Base-by-base conservation (phyloP, 2,329 filamentous ascomycete genomes). In the Teratosphaeria nubilosa region DNA sequence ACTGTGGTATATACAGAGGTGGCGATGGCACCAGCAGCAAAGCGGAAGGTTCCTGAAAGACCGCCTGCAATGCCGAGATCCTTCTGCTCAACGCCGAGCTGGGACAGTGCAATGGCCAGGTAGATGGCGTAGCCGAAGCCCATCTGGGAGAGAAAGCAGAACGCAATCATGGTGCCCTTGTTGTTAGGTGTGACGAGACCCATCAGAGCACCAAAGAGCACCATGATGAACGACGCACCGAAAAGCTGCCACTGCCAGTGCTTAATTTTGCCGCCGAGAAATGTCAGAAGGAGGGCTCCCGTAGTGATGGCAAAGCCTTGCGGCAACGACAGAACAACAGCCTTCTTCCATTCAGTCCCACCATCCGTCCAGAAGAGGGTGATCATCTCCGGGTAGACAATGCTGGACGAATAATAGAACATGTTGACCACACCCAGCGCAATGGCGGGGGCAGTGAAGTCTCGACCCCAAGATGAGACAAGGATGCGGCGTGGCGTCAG, bases 51-150 rank as follows among this genome's bases (percentile, higher is more conserved):
- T 9, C 76, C 76, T 5, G 72, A 70, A 11, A 77, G 69, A 53
- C 75, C 77, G 37, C 76, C 76, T 48, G 69, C 70, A 14, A 77
- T 73, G 14, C 78, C 78, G 0, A 80, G 70, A 54, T 79, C 76
- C 20, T 75, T 71, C 60, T 80, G 78, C 27, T 76, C 72, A 2
- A 77, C 76, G n/a, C 77, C 77, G 58, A 79, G 74, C 63, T 80
- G 78, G 5, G 75, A 77, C 60, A 77, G 75, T 1, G 77, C 75
- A 61, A 81, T 79, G 20, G 73, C 75, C 22, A 79, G 66, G 57
- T 78, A 78, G 57, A 77, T 71, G 2, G 73, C 76, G 74, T 75
- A 79, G 5, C 77, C 77, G 61, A 77, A 80, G 4, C 73, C 77
- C 13, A 71, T 68, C 63, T 76, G 70, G 5, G 72, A 72, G 16